These are phyloP conservation scores for Erucastrum elatum DNA, from an alignment of 345 rosid species.

Conservation along the genomic window DNA sequence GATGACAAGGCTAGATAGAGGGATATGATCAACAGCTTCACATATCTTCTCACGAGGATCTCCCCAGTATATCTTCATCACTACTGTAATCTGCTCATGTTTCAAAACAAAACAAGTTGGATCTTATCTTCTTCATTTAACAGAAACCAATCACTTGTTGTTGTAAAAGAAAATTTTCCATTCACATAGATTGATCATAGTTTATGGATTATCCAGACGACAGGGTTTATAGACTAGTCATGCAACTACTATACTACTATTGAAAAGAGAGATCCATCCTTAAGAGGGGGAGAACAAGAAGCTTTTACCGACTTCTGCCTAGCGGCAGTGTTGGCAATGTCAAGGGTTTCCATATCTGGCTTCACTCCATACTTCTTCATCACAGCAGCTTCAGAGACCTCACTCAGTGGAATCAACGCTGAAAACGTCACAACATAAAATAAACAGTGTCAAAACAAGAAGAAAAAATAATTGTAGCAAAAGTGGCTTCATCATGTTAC, in stretches of 20 bases:
- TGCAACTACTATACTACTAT: neutral
- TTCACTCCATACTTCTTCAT: conserved; percentile 78
- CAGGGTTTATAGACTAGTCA: neutral
- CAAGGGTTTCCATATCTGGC: conserved; percentile 72
- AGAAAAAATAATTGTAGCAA: neutral
- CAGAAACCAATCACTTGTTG: neutral
- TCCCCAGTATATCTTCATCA: conserved; percentile 83
- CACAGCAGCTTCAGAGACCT: conserved; percentile 54
- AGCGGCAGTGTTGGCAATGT: conserved; percentile 58
- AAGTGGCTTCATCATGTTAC: conserved; percentile 6
- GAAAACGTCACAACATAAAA: conserved; percentile 15
- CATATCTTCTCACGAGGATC: conserved; percentile 84
- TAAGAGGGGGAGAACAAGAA: neutral
- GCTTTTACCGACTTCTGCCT: conserved; percentile 59
- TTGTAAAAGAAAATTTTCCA: neutral
- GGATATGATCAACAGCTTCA: conserved; percentile 72
- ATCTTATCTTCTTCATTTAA: neutral
- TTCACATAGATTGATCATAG: neutral
- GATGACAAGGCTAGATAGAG: conserved; percentile 66
- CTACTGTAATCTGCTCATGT: conserved; percentile 44
- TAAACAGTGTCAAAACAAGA: conserved; percentile 12
- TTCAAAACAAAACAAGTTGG: conserved; percentile 8
- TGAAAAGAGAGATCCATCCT: neutral
- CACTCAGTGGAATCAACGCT: conserved; percentile 73
- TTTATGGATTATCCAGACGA: neutral